Percentiles rank a stretch among this genome's conserved stretches.
phyloP scores from a whole-genome alignment of 441 rosid species.

The Aquilaria agallochum region DNA sequence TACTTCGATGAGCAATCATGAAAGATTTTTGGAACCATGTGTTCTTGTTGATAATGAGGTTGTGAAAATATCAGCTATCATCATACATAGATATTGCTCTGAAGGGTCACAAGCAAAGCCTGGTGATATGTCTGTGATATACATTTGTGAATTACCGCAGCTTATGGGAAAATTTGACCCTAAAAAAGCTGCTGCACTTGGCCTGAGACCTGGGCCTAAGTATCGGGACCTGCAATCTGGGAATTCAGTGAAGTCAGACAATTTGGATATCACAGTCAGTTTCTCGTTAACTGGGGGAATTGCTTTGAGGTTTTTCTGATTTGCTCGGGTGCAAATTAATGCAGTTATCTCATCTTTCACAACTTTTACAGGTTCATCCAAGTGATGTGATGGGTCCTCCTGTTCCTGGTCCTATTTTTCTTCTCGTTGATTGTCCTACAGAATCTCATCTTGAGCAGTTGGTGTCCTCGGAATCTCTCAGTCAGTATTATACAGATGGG shows the following conservation, averaged over 20 bases:
- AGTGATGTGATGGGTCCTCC: constrained; percentile 96
- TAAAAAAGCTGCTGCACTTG: constrained; percentile 68
- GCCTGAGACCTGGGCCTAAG: constrained; percentile 72
- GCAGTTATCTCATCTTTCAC: constrained; percentile 9
- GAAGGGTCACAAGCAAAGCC: constrained; percentile 42
- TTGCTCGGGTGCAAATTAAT: constrained; percentile 3
- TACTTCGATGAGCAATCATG: constrained; percentile 3
- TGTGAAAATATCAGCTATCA: constrained; percentile 82
- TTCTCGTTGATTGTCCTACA: constrained; percentile 93
- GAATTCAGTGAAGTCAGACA: constrained; percentile 76
- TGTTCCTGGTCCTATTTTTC: constrained; percentile 80
- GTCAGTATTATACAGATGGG: constrained; percentile 42
- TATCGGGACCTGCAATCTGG: constrained; percentile 74
- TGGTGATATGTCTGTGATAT: constrained; percentile 74
- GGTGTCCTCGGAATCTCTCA: constrained; percentile 41
- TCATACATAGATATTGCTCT: constrained; percentile 36
- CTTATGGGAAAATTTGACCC: constrained; percentile 71
- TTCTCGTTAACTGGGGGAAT: not conserved
- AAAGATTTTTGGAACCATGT: constrained; percentile 36
- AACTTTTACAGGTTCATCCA: constrained; percentile 62
- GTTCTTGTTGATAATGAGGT: constrained; percentile 62
- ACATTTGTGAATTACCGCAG: constrained; percentile 80
- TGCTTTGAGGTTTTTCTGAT: constrained; percentile 8
- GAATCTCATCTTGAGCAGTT: constrained; percentile 54
- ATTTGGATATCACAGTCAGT: too few species aligned